Evolutionary conservation across 1,284 basidiomycete genomes (phyloP).

Genomic region (Quambalaria eucalypti): DNA sequence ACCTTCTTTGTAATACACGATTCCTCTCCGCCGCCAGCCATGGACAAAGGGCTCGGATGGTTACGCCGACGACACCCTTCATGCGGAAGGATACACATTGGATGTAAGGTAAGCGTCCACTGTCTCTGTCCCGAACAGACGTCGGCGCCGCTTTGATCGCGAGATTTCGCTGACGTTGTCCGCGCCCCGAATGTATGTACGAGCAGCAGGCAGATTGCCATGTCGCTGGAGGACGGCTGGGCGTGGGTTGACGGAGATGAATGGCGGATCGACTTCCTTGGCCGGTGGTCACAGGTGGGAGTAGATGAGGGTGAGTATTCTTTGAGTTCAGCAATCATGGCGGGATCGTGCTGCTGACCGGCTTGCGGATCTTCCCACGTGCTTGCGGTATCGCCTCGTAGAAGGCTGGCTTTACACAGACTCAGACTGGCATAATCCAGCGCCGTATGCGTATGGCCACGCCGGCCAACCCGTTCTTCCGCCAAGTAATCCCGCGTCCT

Average conservation of each 20-base stretch:
- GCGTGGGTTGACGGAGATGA: conserved; percentile 40
- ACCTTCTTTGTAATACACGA: no score
- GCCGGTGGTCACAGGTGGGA: conserved; percentile 38
- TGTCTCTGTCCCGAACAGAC: background rate
- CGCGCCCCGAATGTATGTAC: background rate
- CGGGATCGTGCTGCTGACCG: no score
- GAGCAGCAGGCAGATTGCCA: conserved; percentile 32
- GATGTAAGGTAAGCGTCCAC: background rate
- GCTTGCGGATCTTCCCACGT: no score
- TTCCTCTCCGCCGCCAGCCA: no score
- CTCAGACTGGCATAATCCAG: conserved; percentile 37
- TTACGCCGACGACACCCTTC: conserved; percentile 4
- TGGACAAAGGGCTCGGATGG: conserved; percentile 42
- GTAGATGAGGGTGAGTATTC: conserved; percentile 21
- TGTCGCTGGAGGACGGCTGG: conserved; percentile 38
- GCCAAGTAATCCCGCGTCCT: no score
- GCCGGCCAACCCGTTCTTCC: conserved; percentile 6
- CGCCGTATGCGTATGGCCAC: conserved; percentile 39
- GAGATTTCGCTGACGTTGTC: no score
- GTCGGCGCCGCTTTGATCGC: background rate
- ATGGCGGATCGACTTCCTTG: conserved; percentile 46
- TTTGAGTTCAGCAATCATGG: no score
- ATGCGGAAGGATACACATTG: background rate
- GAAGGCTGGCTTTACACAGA: conserved; percentile 44
- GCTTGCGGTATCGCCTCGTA: no score